Conservation (phyloP, 1,284 basidiomycete genomes). For the Prillingera fragicola region DNA sequence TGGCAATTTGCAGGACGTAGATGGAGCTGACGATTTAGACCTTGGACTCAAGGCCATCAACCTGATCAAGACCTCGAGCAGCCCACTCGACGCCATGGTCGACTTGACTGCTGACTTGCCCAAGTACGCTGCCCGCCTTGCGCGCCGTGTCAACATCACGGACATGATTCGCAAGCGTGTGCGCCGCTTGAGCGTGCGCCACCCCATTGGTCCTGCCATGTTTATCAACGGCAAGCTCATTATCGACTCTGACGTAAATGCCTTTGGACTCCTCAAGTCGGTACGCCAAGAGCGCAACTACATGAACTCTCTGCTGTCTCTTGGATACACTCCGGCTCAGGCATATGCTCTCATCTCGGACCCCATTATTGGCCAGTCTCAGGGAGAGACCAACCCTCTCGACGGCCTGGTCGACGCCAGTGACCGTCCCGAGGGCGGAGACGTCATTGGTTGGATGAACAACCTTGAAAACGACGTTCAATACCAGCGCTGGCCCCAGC, state of each 20-base stretch:
- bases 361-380: constrained; percentile 54
- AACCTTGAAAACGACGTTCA: constrained; percentile 75
- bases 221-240: constrained; percentile 75
- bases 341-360: constrained; percentile 69
- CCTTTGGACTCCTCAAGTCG: constrained; percentile 63
- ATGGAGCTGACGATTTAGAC: constrained; percentile 47
- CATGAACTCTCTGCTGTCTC: constrained; percentile 58
- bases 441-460: constrained; percentile 78
- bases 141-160: constrained; percentile 56
- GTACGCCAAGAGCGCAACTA: constrained; percentile 67
- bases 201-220: constrained; percentile 39
- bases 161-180: constrained; percentile 56
- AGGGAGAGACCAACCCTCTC: constrained; percentile 54
- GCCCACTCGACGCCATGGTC: constrained; percentile 60
- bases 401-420: constrained; percentile 82
- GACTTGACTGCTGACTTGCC: constrained; percentile 83
- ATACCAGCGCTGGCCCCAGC: constrained; percentile 34
- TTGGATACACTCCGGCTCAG: constrained; percentile 61
- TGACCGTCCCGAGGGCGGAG: constrained; percentile 72
- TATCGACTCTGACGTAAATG: constrained; percentile 60
- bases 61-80: constrained; percentile 59
- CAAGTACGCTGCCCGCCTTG: constrained; percentile 66
- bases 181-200: constrained; percentile 49
- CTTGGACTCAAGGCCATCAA: constrained; percentile 69
- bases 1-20: constrained; percentile 8